These are phyloP conservation scores for Deinandra increscens DNA, from an alignment of 129 eudicot species.

Conservation along the genomic window DNA sequence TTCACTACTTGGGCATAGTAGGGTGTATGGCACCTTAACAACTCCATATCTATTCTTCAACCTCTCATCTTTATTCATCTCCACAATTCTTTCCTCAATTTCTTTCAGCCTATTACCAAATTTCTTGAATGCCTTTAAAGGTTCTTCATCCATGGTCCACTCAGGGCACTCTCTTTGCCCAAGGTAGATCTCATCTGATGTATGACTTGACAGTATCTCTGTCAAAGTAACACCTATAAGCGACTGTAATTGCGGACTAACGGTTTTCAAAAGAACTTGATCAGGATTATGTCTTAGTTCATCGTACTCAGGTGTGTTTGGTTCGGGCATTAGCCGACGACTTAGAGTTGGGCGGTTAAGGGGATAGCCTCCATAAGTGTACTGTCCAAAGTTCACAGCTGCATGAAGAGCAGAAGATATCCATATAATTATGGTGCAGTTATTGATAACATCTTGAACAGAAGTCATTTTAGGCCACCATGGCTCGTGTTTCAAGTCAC, in stretches of 20 bases:
- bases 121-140: slow-evolving; percentile 27
- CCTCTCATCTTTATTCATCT: slow-evolving; percentile 36
- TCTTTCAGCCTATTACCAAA: slow-evolving; percentile 37
- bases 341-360: slow-evolving; percentile 46
- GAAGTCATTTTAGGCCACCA: slow-evolving; percentile 50
- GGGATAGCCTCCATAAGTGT: slow-evolving; percentile 45
- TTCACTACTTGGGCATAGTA: slow-evolving; percentile 34
- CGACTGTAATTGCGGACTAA: slow-evolving; percentile 35
- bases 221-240: slow-evolving; percentile 35
- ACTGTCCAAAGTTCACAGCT: slow-evolving; percentile 50
- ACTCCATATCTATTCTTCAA: slow-evolving; percentile 47
- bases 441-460: slow-evolving; percentile 22
- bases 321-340: slow-evolving; percentile 38
- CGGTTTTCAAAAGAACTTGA: slow-evolving; percentile 30
- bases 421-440: slow-evolving; percentile 48
- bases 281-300: slow-evolving; percentile 39
- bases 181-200: slow-evolving; percentile 38
- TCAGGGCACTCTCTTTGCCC: slow-evolving; percentile 42
- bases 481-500: slow-evolving; percentile 39
- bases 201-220: slow-evolving; percentile 40
- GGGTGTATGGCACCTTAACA: slow-evolving; percentile 35
- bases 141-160: slow-evolving; percentile 38
- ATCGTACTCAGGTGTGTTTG: slow-evolving; percentile 39
- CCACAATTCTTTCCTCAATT: slow-evolving; percentile 31
- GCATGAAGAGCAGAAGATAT: slow-evolving; percentile 47